phyloP scores from a whole-genome alignment of 257 asterid species.

The Leonotis leonurus region DNA sequence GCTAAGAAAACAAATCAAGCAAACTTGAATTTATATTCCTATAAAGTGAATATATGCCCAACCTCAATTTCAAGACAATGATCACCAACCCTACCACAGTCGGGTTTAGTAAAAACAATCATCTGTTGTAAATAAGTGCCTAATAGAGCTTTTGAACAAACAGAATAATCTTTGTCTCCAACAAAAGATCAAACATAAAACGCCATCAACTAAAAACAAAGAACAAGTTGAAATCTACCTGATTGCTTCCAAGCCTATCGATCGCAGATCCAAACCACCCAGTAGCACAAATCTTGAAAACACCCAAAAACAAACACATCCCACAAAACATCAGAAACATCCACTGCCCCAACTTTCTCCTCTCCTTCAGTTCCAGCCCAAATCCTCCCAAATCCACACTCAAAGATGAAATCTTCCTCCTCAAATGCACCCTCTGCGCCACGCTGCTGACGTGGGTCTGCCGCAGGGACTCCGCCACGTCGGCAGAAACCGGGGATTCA shows the following conservation, averaged over 20 bases:
- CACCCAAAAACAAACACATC: conserved; percentile 65
- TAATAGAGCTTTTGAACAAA: too few species aligned
- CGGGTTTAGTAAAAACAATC: not conserved
- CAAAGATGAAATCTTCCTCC: conserved; percentile 61
- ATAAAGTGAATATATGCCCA: conserved; percentile 1
- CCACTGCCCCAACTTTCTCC: conserved; percentile 80
- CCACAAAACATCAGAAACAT: conserved; percentile 83
- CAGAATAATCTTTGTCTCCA: too few species aligned
- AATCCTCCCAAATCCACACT: too few species aligned
- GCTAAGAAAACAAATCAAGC: conserved; percentile 3
- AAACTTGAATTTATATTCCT: not conserved
- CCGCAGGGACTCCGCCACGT: conserved; percentile 42
- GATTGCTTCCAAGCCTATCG: conserved; percentile 51
- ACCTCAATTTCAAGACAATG: conserved; percentile 11
- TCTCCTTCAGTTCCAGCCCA: too few species aligned
- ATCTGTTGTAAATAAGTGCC: too few species aligned
- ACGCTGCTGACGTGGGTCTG: conserved; percentile 55
- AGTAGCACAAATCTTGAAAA: conserved; percentile 77
- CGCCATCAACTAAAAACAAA: too few species aligned
- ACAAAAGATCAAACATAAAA: too few species aligned
- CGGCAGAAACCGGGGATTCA: conserved; percentile 47
- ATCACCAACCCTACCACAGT: not conserved
- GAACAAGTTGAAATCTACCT: conserved; percentile 37
- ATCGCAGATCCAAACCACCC: conserved; percentile 98
- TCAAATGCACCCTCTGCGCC: conserved; percentile 68